Evolutionary conservation across 75 land plant species (phyloP).

Genomic region (Larix kaempferi): DNA sequence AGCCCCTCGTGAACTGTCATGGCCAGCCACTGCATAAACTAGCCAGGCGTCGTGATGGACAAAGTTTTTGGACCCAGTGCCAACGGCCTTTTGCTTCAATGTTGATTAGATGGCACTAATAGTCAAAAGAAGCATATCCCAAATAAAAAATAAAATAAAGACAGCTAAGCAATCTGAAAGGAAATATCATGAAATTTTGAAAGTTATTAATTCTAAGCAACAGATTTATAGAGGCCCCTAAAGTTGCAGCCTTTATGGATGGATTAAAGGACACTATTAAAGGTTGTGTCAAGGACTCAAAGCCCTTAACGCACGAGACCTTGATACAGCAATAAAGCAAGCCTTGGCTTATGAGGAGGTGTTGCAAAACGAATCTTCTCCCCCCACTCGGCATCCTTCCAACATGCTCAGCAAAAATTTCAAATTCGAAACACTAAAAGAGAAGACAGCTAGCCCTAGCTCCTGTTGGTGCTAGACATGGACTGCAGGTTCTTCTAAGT

Average conservation of each 20-base stretch:
- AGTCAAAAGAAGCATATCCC: neutral
- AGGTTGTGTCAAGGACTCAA: neutral
- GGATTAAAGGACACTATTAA: neutral
- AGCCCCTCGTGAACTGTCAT: too few species aligned
- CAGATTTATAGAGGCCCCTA: neutral
- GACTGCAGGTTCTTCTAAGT: too few species aligned
- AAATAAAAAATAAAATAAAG: neutral
- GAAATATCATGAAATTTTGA: neutral
- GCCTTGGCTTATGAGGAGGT: constrained; percentile 1
- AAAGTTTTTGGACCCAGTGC: too few species aligned
- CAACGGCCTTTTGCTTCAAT: too few species aligned
- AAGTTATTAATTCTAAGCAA: neutral
- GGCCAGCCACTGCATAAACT: too few species aligned
- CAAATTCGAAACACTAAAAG: too few species aligned
- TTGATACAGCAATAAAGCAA: neutral
- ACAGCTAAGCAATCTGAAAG: neutral
- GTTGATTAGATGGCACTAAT: neutral
- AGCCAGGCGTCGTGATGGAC: too few species aligned
- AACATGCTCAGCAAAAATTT: too few species aligned
- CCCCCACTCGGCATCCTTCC: neutral
- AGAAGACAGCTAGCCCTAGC: too few species aligned
- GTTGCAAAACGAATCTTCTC: neutral
- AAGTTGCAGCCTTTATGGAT: neutral
- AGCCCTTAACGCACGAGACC: neutral
- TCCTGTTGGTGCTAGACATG: too few species aligned